A percentile compares a stretch with the other conserved stretches of the same genome.
Evolutionary conservation across 2,329 filamentous ascomycete species (phyloP).

Genomic region (Clonostachys rosea): DNA sequence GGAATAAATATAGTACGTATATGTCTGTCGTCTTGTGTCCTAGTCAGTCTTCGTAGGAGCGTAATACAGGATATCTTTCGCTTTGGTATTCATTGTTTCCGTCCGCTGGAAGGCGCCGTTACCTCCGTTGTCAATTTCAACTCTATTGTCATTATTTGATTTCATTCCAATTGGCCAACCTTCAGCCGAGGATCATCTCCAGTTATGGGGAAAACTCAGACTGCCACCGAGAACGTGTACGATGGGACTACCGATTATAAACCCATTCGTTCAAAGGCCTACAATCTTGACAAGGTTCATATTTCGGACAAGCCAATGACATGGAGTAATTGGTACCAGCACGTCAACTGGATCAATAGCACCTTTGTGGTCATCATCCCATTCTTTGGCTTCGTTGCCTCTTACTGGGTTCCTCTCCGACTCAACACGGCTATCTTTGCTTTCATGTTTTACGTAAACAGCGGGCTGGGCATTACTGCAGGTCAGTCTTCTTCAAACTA

Average conservation of each 20-base stretch:
- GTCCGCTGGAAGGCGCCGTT: not conserved
- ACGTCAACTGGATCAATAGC: constrained; percentile 91
- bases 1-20: too few relatives aligned
- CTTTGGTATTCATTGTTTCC: not conserved
- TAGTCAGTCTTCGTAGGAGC: too few relatives aligned
- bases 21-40: too few relatives aligned
- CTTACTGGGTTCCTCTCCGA: constrained; percentile 74
- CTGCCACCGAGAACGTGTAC: too few relatives aligned
- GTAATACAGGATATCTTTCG: not conserved
- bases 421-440: constrained; percentile 70
- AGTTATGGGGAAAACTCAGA: too few relatives aligned
- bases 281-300: constrained; percentile 68
- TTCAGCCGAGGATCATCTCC: too few relatives aligned
- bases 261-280: constrained; percentile 34
- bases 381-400: constrained; percentile 64
- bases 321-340: constrained; percentile 80
- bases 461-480: constrained; percentile 74
- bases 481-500: constrained; percentile 38
- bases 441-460: constrained; percentile 78
- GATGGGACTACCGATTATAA: constrained; percentile 54
- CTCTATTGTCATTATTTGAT: too few relatives aligned
- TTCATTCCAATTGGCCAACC: too few relatives aligned
- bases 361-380: constrained; percentile 76
- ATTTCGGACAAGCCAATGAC: constrained; percentile 82
- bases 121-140: too few relatives aligned